Evolutionary conservation across 495 filamentous ascomycete genomes (phyloP).

Genomic region (Penicillium macrosclerotiorum): DNA sequence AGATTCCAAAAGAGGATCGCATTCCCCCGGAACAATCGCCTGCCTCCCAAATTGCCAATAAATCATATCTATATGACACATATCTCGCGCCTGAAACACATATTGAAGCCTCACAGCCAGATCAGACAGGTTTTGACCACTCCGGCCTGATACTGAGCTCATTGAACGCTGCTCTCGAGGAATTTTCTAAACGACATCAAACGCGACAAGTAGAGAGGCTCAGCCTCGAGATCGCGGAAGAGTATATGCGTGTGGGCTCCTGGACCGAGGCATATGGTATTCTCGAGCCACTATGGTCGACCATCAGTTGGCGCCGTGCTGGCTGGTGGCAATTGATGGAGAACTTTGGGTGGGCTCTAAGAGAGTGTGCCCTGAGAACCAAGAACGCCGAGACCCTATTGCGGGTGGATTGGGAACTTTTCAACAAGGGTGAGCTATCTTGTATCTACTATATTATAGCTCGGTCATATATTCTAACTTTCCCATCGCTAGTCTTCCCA

Average conservation of each 20-base stretch:
- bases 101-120: constrained; percentile 61
- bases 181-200: constrained; percentile 66
- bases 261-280: constrained; percentile 68
- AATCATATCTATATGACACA: constrained; percentile 73
- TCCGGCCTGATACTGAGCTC: constrained; percentile 58
- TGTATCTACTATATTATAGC: no score
- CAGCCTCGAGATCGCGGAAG: constrained; percentile 65
- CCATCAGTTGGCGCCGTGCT: constrained; percentile 69
- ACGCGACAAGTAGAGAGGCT: constrained; percentile 64
- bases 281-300: constrained; percentile 69
- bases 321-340: constrained; percentile 79
- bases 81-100: constrained; percentile 81
- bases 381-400: constrained; percentile 66
- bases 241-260: constrained; percentile 57
- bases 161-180: constrained; percentile 56
- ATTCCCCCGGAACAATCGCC: constrained; percentile 63
- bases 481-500: constrained; percentile 65
- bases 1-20: constrained; percentile 74
- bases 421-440: constrained; percentile 67
- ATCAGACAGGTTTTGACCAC: constrained; percentile 59
- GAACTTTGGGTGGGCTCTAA: constrained; percentile 69
- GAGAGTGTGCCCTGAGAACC: constrained; percentile 64
- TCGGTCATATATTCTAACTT: no score
- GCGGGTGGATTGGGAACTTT: constrained; percentile 81
- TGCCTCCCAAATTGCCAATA: constrained; percentile 63